Evolutionary conservation across 768 basidiomycete genomes (phyloP).

Genomic region (Cytidiella melzeri): DNA sequence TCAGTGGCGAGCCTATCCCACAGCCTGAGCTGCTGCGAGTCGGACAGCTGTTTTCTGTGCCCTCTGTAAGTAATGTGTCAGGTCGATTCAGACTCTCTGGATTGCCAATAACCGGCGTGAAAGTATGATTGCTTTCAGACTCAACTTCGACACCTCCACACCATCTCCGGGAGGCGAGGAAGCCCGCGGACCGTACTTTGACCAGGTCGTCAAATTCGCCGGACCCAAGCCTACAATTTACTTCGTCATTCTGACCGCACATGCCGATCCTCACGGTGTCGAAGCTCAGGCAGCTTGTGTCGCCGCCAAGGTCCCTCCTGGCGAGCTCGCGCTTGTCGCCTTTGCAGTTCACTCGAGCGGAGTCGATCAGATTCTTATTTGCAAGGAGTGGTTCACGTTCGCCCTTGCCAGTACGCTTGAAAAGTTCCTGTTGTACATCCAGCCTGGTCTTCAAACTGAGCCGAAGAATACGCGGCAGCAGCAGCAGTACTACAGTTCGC

Average conservation of each 20-base stretch:
- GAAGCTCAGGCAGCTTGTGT: conserved; percentile 81
- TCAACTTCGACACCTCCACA: conserved; percentile 56
- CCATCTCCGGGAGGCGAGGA: conserved; percentile 54
- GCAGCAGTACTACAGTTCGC: conserved; percentile 4
- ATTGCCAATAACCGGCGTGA: conserved; percentile 81
- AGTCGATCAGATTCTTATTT: conserved; percentile 82
- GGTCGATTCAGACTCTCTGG: conserved; percentile 85
- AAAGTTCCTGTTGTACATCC: conserved; percentile 55
- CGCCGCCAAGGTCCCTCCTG: conserved; percentile 70
- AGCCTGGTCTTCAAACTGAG: conserved; percentile 15
- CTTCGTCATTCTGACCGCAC: conserved; percentile 81
- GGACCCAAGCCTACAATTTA: conserved; percentile 85
- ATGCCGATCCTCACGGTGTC: conserved; percentile 76
- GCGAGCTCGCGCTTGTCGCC: conserved; percentile 75
- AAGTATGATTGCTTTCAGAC: conserved; percentile 75
- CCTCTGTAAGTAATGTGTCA: too few species aligned
- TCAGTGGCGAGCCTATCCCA: too few species aligned
- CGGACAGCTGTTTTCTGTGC: too few species aligned
- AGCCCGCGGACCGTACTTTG: conserved; percentile 47
- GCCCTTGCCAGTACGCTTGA: conserved; percentile 49
- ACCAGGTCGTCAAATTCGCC: conserved; percentile 77
- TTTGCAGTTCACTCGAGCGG: conserved; percentile 89
- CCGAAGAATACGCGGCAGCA: conserved; percentile 14
- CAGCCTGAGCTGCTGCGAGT: too few species aligned
- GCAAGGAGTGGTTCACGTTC: conserved; percentile 79